These are phyloP conservation scores for Trichophyton equinum DNA, from an alignment of 2,329 filamentous ascomycete genomes.

Conservation along the genomic window DNA sequence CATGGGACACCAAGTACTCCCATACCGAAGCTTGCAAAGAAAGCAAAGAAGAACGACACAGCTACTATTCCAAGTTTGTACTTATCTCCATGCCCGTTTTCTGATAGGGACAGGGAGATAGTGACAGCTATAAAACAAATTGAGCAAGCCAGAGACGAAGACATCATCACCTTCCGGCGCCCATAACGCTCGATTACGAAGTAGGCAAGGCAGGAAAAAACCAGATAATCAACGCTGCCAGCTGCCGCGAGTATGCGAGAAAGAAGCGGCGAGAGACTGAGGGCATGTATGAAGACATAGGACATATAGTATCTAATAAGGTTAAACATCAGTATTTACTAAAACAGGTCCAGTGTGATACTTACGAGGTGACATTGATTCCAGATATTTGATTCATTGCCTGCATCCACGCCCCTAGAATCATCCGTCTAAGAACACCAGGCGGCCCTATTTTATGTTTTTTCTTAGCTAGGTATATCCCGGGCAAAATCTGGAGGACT, in stretches of 20 bases:
- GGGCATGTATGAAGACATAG: conserved; percentile 33
- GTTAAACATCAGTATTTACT: conserved; percentile 4
- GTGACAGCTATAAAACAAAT: conserved; percentile 40
- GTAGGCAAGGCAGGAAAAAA: conserved; percentile 33
- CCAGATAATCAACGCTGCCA: conserved; percentile 36
- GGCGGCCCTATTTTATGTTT: conserved; percentile 28
- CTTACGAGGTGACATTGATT: conserved; percentile 25
- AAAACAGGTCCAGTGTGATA: neutral
- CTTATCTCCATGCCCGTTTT: conserved; percentile 28
- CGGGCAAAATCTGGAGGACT: neutral
- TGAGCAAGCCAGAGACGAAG: conserved; percentile 36
- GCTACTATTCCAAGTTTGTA: conserved; percentile 38
- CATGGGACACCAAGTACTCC: conserved; percentile 28
- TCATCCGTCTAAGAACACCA: conserved; percentile 32
- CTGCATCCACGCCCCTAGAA: conserved; percentile 35
- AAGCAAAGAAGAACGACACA: conserved; percentile 35
- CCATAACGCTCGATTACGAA: conserved; percentile 40
- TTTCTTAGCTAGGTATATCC: conserved; percentile 20
- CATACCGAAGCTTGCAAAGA: conserved; percentile 30
- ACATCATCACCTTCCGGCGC: conserved; percentile 39
- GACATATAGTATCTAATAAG: conserved; percentile 25
- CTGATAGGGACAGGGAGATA: conserved; percentile 31
- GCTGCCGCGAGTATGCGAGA: conserved; percentile 35
- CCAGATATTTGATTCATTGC: conserved; percentile 27
- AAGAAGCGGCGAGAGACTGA: conserved; percentile 26